Conservation (phyloP, 805 yeast genomes). For the Wickerhamiella shivajii region DNA sequence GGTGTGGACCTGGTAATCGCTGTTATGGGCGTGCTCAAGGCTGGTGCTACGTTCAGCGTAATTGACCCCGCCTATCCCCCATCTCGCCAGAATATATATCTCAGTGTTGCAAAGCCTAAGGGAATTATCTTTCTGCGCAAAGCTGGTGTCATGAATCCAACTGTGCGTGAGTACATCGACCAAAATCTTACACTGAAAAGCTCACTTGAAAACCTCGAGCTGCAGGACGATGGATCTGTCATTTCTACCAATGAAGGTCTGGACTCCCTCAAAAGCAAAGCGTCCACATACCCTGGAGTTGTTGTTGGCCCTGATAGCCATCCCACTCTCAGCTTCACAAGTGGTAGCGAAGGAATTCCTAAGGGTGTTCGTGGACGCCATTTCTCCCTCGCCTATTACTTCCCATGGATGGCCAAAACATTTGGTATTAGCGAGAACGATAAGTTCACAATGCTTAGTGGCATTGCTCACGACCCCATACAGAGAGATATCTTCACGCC, state of each 20-base stretch:
- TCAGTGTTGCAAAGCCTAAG: constrained; percentile 83
- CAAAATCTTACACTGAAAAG: constrained; percentile 60
- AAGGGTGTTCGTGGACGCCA: constrained; percentile 98
- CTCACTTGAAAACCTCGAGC: constrained; percentile 60
- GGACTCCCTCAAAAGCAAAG: constrained; percentile 39
- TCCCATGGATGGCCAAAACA: constrained; percentile 94
- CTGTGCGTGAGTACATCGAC: constrained; percentile 65
- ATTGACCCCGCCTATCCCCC: constrained; percentile 99
- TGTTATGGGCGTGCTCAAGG: constrained; percentile 94
- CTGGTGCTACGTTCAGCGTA: constrained; percentile 97
- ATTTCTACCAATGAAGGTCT: constrained; percentile 31
- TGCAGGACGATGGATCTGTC: constrained; percentile 61
- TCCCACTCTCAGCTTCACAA: constrained; percentile 91
- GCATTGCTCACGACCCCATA: constrained; percentile 98
- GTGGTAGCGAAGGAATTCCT: constrained; percentile 97
- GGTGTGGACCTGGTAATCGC: constrained; percentile 96
- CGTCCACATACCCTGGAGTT: constrained; percentile 53
- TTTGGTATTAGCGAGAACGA: constrained; percentile 68
- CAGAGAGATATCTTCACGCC: constrained; percentile 99
- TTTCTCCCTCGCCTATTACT: constrained; percentile 89
- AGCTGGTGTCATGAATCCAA: constrained; percentile 69
- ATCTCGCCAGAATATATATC: constrained; percentile 85
- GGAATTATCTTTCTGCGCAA: constrained; percentile 81
- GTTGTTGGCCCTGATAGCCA: constrained; percentile 94
- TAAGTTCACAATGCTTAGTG: constrained; percentile 91